Conservation (phyloP, 108 stramenopile species). For the Poteriospumella lacustris region DNA sequence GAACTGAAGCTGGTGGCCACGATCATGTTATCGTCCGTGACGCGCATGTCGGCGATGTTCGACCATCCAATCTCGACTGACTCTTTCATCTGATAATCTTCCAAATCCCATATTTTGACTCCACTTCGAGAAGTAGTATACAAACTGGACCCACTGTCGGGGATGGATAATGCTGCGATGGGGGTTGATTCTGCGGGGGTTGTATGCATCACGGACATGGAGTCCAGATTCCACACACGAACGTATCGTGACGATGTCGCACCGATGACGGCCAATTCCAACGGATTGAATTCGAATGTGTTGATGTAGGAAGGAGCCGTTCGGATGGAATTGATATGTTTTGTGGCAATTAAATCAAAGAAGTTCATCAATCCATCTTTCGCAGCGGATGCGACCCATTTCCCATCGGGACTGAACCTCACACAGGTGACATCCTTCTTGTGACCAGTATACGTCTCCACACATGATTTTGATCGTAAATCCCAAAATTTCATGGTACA, state of each 20-base stretch:
- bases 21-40: neutral
- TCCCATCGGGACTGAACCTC: constrained; percentile 37
- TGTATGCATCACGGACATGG: neutral
- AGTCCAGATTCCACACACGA: constrained; percentile 33
- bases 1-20: constrained; percentile 1
- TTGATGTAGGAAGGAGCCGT: neutral
- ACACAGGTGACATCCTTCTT: constrained; percentile 23
- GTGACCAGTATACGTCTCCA: constrained; percentile 45
- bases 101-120: neutral
- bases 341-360: constrained; percentile 38
- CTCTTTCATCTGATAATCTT: neutral
- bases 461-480: constrained; percentile 31
- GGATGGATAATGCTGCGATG: neutral
- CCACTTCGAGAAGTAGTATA: neutral
- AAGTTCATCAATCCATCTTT: constrained; percentile 29
- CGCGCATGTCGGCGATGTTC: neutral
- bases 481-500: constrained; percentile 40
- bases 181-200: constrained; percentile 30
- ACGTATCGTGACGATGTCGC: neutral
- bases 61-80: constrained; percentile 10
- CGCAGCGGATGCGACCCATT: constrained; percentile 33
- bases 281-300: constrained; percentile 39
- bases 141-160: neutral
- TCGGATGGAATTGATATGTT: constrained; percentile 10
- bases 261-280: constrained; percentile 29